Conservation (phyloP, 1,284 basidiomycete species). For the Flammula alnicola region DNA sequence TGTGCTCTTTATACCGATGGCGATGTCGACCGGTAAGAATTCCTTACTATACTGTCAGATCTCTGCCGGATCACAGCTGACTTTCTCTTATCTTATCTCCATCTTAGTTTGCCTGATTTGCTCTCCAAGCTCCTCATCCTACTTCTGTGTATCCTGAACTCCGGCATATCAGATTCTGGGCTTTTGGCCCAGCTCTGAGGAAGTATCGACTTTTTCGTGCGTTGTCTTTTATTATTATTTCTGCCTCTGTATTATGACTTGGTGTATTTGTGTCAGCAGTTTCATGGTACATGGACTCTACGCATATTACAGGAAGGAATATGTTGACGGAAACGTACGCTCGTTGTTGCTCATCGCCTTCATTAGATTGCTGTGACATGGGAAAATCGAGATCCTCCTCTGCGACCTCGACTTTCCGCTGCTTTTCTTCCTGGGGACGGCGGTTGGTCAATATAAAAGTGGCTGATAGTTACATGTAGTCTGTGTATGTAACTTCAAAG, state of each 20-base stretch:
- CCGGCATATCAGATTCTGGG: constrained; percentile 90
- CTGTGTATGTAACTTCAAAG: no score
- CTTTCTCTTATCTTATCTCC: no score
- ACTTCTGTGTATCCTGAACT: constrained; percentile 87
- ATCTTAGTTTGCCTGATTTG: constrained; percentile 82
- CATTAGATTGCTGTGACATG: no score
- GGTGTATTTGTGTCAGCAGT: background rate
- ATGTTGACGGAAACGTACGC: background rate
- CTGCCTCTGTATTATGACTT: constrained; percentile 2
- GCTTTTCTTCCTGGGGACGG: no score
- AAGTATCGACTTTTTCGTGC: constrained; percentile 80
- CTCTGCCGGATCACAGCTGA: background rate
- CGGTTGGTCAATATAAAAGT: no score
- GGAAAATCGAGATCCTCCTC: no score
- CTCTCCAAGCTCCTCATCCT: constrained; percentile 90
- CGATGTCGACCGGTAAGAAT: constrained; percentile 65
- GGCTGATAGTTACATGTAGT: no score
- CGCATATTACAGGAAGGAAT: no score
- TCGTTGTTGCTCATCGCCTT: constrained; percentile 1
- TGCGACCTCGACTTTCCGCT: no score
- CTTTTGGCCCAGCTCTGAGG: constrained; percentile 88
- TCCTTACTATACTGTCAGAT: constrained; percentile 20
- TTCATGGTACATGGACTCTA: no score
- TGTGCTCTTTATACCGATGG: no score
- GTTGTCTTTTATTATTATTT: constrained; percentile 34